Evolutionary conservation across 2,329 filamentous ascomycete genomes (phyloP).

Genomic region (Diaporthe ilicicola): DNA sequence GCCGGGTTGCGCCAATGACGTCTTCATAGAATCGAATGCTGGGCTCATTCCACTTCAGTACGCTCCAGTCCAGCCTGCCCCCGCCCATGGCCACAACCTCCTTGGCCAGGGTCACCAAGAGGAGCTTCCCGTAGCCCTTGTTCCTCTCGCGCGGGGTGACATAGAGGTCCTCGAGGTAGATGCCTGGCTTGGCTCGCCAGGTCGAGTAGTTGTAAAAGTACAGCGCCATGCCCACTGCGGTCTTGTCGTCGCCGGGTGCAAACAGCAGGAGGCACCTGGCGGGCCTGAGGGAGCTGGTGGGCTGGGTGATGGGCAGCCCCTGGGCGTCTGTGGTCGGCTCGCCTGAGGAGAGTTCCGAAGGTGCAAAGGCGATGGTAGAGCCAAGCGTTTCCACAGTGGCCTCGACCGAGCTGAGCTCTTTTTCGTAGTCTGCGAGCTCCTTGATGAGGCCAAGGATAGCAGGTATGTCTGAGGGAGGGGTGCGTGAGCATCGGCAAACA

Average conservation of each 20-base stretch:
- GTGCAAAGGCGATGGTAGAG: slow-evolving; percentile 81
- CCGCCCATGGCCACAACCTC: slow-evolving; percentile 79
- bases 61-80: slow-evolving; percentile 85
- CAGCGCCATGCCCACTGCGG: slow-evolving; percentile 78
- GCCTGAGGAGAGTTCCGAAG: slow-evolving; percentile 51
- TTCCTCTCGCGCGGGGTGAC: slow-evolving; percentile 76
- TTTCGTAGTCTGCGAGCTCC: slow-evolving; percentile 89
- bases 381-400: slow-evolving; percentile 80
- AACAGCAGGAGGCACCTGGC: slow-evolving; percentile 79
- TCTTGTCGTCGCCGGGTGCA: slow-evolving; percentile 51
- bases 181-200: slow-evolving; percentile 85
- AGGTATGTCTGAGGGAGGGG: slow-evolving; percentile 70
- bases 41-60: slow-evolving; percentile 92
- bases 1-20: slow-evolving; percentile 68
- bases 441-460: slow-evolving; percentile 83
- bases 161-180: slow-evolving; percentile 95
- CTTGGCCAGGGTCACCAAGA: slow-evolving; percentile 80
- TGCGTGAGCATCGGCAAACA: not conserved
- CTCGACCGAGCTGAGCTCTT: slow-evolving; percentile 76
- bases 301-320: slow-evolving; percentile 55
- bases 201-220: slow-evolving; percentile 98
- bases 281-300: slow-evolving; percentile 65
- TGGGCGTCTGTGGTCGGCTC: slow-evolving; percentile 39
- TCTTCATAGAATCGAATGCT: slow-evolving; percentile 87
- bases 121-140: slow-evolving; percentile 79